Percentiles rank a stretch among this genome's conserved stretches.
phyloP scores from a whole-genome alignment of 2,329 filamentous ascomycete species.

The Botrytis squamosa region DNA sequence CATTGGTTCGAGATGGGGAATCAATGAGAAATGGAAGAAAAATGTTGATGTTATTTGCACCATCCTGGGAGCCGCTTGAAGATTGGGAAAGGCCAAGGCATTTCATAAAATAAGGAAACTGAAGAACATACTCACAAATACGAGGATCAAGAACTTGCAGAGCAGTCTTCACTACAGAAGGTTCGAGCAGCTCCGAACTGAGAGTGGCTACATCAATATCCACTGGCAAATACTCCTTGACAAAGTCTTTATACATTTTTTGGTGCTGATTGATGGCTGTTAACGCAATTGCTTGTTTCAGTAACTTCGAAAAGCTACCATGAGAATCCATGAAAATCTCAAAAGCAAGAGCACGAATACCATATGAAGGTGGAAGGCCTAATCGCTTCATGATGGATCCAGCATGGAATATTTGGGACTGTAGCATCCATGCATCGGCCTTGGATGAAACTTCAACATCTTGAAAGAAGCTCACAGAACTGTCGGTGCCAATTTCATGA shows the following conservation, averaged over 20 bases:
- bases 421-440: constrained; percentile 28
- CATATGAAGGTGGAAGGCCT: constrained; percentile 40
- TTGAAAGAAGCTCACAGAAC: constrained; percentile 66
- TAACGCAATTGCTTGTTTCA: constrained; percentile 29
- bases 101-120: constrained; percentile 39
- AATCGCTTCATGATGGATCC: constrained; percentile 46
- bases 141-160: constrained; percentile 46
- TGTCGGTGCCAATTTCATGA: constrained; percentile 62
- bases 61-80: background rate
- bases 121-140: constrained; percentile 50
- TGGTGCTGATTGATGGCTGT: constrained; percentile 27
- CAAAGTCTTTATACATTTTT: constrained; percentile 31
- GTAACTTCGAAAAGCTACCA: constrained; percentile 32
- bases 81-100: constrained; percentile 28
- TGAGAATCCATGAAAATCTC: constrained; percentile 35
- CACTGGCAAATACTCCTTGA: constrained; percentile 30
- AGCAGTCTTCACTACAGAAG: constrained; percentile 2
- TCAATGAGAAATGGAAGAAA: constrained; percentile 67
- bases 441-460: constrained; percentile 48
- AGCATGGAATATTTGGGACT: constrained; percentile 43
- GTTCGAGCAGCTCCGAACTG: background rate
- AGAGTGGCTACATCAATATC: background rate
- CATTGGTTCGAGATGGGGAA: constrained; percentile 52
- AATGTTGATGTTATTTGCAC: constrained; percentile 42
- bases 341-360: constrained; percentile 43